Conservation (phyloP, 2,329 filamentous ascomycete species). For the Sporothrix inflata region DNA sequence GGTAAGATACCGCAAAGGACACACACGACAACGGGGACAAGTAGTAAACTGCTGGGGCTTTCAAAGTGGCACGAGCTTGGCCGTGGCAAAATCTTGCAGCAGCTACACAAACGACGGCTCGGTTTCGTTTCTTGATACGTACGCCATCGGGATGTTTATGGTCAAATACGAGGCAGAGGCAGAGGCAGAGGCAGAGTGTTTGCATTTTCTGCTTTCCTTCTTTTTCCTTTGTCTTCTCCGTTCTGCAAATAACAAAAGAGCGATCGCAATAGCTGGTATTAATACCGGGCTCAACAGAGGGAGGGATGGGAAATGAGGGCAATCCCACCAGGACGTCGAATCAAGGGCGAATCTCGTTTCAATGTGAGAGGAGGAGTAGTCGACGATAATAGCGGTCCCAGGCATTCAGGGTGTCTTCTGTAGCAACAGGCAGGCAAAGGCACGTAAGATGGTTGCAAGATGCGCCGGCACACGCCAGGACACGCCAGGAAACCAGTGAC, state of each 20-base stretch:
- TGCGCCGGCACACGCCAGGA: too few relatives aligned
- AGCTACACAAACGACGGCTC: not conserved
- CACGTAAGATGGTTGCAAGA: not conserved
- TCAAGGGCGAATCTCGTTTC: constrained; percentile 9
- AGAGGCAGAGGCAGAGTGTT: too few relatives aligned
- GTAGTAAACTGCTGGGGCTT: not conserved
- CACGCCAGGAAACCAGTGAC: not conserved
- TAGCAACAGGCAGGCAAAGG: not conserved
- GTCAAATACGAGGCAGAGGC: not conserved
- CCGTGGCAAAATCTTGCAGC: not conserved
- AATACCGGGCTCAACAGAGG: not conserved
- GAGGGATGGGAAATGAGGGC: constrained; percentile 9
- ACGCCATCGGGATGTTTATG: not conserved
- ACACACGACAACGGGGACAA: not conserved
- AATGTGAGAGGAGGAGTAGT: not conserved
- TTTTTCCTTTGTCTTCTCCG: not conserved
- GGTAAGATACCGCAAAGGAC: not conserved
- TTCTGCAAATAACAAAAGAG: not conserved
- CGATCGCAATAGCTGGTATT: constrained; percentile 4
- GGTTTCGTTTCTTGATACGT: not conserved
- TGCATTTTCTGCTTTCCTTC: not conserved
- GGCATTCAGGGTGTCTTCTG: not conserved
- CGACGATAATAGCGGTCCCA: not conserved
- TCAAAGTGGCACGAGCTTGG: not conserved
- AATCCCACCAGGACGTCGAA: constrained; percentile 10